Percentiles rank a stretch among this genome's conserved stretches.
These are phyloP conservation scores for Tylopilus sp. DNA, from an alignment of 768 basidiomycete genomes.

Conservation along the genomic window DNA sequence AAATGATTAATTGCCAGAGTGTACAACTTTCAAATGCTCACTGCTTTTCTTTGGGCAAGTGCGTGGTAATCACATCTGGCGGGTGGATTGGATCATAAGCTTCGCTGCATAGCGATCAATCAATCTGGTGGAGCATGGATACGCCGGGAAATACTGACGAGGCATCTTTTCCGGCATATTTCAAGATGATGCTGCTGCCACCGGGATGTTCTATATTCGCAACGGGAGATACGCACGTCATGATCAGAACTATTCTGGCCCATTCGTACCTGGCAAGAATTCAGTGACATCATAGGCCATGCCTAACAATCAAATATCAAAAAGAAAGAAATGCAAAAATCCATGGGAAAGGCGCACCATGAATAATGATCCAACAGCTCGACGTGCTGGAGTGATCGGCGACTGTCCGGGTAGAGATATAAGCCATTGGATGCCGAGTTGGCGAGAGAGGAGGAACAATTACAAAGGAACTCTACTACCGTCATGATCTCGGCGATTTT, in stretches of 20 bases:
- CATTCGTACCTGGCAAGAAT: constrained; percentile 64
- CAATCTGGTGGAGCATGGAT: neutral
- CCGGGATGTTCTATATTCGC: constrained; percentile 59
- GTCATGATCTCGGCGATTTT: neutral
- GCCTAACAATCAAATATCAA: constrained; percentile 69
- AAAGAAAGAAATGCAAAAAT: constrained; percentile 44
- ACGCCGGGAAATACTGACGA: constrained; percentile 46
- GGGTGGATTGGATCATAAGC: constrained; percentile 89
- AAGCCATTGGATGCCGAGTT: constrained; percentile 10
- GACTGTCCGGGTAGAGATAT: constrained; percentile 42
- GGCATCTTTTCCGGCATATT: constrained; percentile 84
- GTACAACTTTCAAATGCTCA: constrained; percentile 27
- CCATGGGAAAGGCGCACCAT: constrained; percentile 37
- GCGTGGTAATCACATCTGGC: constrained; percentile 67
- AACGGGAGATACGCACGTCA: neutral
- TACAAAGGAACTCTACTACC: neutral
- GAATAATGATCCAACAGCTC: constrained; percentile 74
- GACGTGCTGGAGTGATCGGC: constrained; percentile 46
- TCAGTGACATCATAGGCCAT: constrained; percentile 76
- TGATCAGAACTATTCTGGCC: constrained; percentile 30
- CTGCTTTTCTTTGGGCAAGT: constrained; percentile 84
- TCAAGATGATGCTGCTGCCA: constrained; percentile 77
- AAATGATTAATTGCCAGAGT: neutral
- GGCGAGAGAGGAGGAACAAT: neutral
- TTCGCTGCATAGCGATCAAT: constrained; percentile 34